Evolutionary conservation across 208 protist species (phyloP), one percentile per base, ranked within the genome.

Genomic region (Leishmania mexicana): DNA sequence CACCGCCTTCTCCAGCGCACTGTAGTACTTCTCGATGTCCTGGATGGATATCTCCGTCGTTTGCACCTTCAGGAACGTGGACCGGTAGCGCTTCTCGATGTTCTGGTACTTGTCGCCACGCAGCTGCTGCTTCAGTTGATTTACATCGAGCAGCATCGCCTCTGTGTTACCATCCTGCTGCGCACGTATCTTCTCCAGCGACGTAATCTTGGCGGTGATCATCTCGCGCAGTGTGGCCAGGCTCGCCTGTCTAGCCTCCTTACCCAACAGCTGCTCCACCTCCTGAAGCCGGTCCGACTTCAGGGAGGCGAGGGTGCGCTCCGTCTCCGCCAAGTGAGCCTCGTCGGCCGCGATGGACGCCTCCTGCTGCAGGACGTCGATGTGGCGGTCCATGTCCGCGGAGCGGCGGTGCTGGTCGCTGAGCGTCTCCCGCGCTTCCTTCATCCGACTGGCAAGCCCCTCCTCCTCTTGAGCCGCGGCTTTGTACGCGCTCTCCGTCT

Each of bases 1-100:
- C 53, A 99, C 92, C 1, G 99, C 98, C 81, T 94, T 95, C 73
- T 99, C 97, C 24, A 99, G 89, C 0, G 96, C 97, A 8, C 81
- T 76, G 88, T 97, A 95, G 89, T 97, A 98, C 81, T 97, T 97
- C 47, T 97, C 94, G 64, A 97, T 91, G 81, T 98, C 96, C 79
- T 96, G 89, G 40, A 96, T 91, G 0, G 94, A 93, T 60, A 98
- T 95, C 79, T 97, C 90, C 6, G 90, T 93, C 15, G 96, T 98
- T 68, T 96, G 92, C 21, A 97, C 88, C 85, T 96, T 94, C n/a
- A 98, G 83, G 75, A 97, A 96, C 11, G 93, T 97, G 47, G 93
- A 96, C 42, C 94, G 88, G 88, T 97, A 96, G 40, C 95, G 93
- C 75, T 96, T 92, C 78, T 97, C 94, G 64, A 98, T 90, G 73